Percentiles rank a stretch among this genome's conserved stretches.
phyloP scores from a whole-genome alignment of 2,329 filamentous ascomycete species.

The Trichophyton verrucosum region DNA sequence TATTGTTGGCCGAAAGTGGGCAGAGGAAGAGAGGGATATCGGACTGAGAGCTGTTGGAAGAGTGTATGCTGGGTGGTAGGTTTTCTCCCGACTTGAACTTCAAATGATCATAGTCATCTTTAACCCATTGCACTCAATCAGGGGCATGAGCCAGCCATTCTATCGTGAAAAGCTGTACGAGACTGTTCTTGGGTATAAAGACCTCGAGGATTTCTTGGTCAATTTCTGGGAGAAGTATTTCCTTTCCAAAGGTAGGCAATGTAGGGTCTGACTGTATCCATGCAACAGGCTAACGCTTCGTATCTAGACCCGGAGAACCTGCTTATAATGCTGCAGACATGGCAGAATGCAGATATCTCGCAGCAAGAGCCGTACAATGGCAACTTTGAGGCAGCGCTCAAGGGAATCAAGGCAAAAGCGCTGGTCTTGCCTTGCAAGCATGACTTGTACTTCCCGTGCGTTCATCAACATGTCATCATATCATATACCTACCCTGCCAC shows the following conservation, averaged over 20 bases:
- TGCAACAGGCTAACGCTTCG: neutral
- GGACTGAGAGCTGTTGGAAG: constrained; percentile 60
- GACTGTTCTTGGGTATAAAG: constrained; percentile 49
- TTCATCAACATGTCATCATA: constrained; percentile 6
- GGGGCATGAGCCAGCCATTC: constrained; percentile 69
- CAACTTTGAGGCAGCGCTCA: constrained; percentile 53
- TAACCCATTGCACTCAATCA: constrained; percentile 11
- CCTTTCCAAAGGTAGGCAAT: constrained; percentile 44
- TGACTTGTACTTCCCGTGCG: constrained; percentile 66
- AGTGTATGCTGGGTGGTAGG: constrained; percentile 60
- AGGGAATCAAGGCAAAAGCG: constrained; percentile 57
- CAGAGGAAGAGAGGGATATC: constrained; percentile 39
- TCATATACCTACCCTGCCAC: neutral
- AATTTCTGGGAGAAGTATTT: constrained; percentile 69
- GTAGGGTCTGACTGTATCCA: neutral
- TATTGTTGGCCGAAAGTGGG: constrained; percentile 38
- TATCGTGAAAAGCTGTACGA: constrained; percentile 62
- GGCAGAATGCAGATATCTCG: constrained; percentile 63
- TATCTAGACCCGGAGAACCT: constrained; percentile 57
- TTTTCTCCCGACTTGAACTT: neutral
- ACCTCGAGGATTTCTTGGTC: constrained; percentile 61
- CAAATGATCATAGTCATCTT: neutral
- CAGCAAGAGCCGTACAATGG: constrained; percentile 56
- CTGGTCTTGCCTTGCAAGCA: constrained; percentile 60
- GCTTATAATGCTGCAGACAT: constrained; percentile 62